Evolutionary conservation across 1,139 yeast species (phyloP), one percentile per base, ranked within the genome.

Genomic region (Candida sanyaensis): DNA sequence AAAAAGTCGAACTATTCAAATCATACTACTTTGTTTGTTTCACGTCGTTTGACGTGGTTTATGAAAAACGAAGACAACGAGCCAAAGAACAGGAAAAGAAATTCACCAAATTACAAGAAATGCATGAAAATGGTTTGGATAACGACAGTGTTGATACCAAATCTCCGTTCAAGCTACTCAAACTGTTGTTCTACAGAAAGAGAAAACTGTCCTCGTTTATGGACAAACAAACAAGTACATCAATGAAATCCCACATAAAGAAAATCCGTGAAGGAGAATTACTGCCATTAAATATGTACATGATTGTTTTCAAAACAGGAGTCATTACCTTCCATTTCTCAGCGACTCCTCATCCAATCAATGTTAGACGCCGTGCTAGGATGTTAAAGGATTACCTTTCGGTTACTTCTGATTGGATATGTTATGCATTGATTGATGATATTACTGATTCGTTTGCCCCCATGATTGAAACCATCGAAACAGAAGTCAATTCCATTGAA

Each of bases 361-460:
- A 93, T 63, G 99, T 93, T 36, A 80, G 99, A 58, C 80, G 98
- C 63, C 82, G 99, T 61, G 96, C 96, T 0, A 76, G 99, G 49
- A 73, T 93, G 54, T 76, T 93, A 54, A 80, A 87, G 53, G 99
- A 93, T 63, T 93, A 92, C 61, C 75, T 93, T 53, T 88, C 89
- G 2, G 96, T 93, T 5, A 83, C 95, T 1, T 84, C 97, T 0
- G 99, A 93, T 66, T 93, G 99, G 99, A 86, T 93, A 43, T 93
- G 97, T 3, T 93, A 93, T 69, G 99, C 99, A 0, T 73, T 93
- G 54, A 91, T 93, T 61, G 99, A 93, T 71, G 98, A 93, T 64
- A 90, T 93, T 53, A 92, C 98, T 1, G 99, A 93, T 73, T 95
- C 96, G 0, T 93, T 90, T 75, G 98, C 96, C 0, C 99, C 99